Evolutionary conservation across 2,329 filamentous ascomycete genomes (phyloP).

Genomic region (Apiospora saccharicola): DNA sequence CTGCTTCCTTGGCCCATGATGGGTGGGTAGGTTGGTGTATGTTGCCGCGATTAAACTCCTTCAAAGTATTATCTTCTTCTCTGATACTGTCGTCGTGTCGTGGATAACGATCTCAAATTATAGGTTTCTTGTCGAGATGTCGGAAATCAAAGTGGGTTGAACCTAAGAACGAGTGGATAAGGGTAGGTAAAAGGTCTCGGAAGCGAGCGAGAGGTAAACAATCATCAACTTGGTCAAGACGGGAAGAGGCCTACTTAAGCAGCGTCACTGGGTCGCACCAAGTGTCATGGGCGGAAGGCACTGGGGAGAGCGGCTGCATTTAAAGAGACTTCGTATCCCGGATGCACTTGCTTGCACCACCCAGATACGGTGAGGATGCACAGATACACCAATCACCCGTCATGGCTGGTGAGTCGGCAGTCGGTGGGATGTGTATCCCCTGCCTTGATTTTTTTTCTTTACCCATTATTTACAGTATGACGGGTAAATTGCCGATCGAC

Average conservation of each 20-base stretch:
- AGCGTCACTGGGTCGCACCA: neutral
- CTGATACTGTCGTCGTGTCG: neutral
- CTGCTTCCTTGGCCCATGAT: slow-evolving; percentile 54
- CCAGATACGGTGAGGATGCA: neutral
- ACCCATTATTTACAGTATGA: slow-evolving; percentile 1
- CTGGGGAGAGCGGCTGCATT: neutral
- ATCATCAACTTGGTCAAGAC: neutral
- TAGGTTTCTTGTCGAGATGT: neutral
- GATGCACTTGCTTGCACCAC: neutral
- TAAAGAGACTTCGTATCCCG: slow-evolving; percentile 7
- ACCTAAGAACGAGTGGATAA: slow-evolving; percentile 16
- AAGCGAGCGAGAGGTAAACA: neutral
- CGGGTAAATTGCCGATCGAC: slow-evolving; percentile 21
- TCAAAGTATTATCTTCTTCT: neutral
- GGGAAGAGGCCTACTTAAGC: neutral
- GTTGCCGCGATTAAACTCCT: neutral
- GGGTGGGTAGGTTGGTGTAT: neutral
- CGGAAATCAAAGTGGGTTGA: neutral
- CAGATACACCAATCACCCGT: slow-evolving; percentile 3
- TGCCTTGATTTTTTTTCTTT: neutral
- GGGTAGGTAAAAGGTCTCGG: neutral
- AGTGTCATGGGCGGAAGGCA: neutral
- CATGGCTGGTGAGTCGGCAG: slow-evolving; percentile 14
- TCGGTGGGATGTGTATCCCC: neutral
- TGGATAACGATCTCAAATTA: neutral